Base-by-base conservation (phyloP, 345 rosid species). In the Hibiscus syriacus region DNA sequence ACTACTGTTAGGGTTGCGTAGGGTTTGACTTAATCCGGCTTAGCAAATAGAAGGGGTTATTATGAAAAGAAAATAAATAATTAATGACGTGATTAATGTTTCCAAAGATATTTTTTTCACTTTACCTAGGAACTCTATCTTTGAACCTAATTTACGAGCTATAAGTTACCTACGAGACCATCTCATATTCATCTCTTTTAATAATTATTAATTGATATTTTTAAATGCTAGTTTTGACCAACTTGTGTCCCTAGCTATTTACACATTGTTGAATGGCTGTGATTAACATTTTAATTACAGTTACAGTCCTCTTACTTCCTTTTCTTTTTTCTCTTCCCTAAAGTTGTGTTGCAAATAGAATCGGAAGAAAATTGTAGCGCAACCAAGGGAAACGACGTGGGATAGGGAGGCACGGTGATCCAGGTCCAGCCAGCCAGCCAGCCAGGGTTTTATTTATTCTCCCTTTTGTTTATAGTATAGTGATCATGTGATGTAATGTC, bases 401-500 rank as follows among this genome's bases (percentile, higher is more conserved):
- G 48, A 36, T 36, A 9, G 45, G 64, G 64, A 59, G 41, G 41
- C 12, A 10, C 10, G 41, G 2, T 38, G 41, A 38, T 38, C 41
- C 11, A 38, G 41, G 41, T 38, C 41, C 41, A 38, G 43, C 61
- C 45, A 32, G 64, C 19, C 48, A 14, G 49, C 48, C 48, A 41
- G 48, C n/a, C n/a, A n/a, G n/a, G n/a, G n/a, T 12, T 43, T 43
- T 43, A 14, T 58, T 59, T 17, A 17, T 59, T 25, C 36, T 13
- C 11, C 17, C n/a, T 12, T 58, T n/a, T 58, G 16, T 12, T 12
- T 43, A 43, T 43, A 12, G n/a, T 43, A 14, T 12, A 12, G 17
- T 43, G 17, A 43, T 43, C 56, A 55, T 29, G 14, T 55, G 36
- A 55, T 66, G 74, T 63, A 67, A 72, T 78, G 82, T 74, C 69